Evolutionary conservation across 345 rosid genomes (phyloP).

Genomic region (Odontarrhena argentea): DNA sequence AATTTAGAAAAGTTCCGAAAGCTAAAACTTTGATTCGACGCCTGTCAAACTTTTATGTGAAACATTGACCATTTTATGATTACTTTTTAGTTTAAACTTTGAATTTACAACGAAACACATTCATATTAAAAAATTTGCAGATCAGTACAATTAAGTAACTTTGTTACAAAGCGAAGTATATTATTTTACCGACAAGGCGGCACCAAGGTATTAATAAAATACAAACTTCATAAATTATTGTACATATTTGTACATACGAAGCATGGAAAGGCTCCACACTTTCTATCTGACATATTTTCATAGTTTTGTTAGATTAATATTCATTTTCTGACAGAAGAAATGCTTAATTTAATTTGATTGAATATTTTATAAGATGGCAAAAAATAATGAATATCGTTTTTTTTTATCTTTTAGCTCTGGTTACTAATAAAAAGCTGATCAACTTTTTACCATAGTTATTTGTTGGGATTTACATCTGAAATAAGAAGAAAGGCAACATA

Average conservation of each 20-base stretch:
- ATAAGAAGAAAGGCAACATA: not conserved
- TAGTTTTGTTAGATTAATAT: slow-evolving; percentile 4
- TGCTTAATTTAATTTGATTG: slow-evolving; percentile 1
- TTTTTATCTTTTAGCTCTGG: not conserved
- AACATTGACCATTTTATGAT: slow-evolving; percentile 35
- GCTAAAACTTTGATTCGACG: slow-evolving; percentile 31
- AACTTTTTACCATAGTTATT: slow-evolving; percentile 1
- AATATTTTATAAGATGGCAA: not conserved
- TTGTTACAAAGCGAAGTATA: slow-evolving; percentile 24
- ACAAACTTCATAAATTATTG: slow-evolving; percentile 5
- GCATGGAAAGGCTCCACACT: slow-evolving; percentile 39
- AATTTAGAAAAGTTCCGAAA: slow-evolving; percentile 33
- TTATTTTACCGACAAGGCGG: slow-evolving; percentile 32
- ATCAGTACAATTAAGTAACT: not conserved
- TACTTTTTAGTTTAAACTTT: slow-evolving; percentile 20
- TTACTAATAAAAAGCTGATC: not conserved
- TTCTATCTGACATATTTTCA: slow-evolving; percentile 34
- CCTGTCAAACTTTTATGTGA: not conserved
- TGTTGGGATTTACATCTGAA: slow-evolving; percentile 2
- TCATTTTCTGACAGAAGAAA: slow-evolving; percentile 17
- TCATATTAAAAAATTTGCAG: not conserved
- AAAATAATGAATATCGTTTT: not conserved
- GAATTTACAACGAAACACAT: not conserved
- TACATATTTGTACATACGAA: slow-evolving; percentile 16
- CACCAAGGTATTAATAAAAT: slow-evolving; percentile 10